Evolutionary conservation across 140 eudicot species (phyloP).

Genomic region (Stevia rebaudiana): DNA sequence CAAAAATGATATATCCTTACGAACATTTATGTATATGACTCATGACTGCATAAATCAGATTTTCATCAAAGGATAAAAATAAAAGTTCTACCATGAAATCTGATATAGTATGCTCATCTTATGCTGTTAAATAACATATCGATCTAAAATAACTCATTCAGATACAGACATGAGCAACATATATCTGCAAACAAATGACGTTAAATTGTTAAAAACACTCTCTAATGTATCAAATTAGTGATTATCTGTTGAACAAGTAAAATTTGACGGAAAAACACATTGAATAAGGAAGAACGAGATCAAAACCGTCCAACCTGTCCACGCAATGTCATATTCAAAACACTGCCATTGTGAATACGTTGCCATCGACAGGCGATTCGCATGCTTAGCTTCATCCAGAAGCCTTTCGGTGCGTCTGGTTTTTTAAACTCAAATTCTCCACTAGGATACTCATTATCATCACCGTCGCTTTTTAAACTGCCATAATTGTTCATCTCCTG

Average conservation of each 20-base stretch:
- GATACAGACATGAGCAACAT: too few species aligned
- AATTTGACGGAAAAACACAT: too few species aligned
- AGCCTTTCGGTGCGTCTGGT: conserved; percentile 48
- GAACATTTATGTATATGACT: too few species aligned
- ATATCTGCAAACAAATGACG: not conserved
- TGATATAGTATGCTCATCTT: not conserved
- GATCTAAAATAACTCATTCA: too few species aligned
- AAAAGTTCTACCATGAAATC: not conserved
- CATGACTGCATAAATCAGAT: not conserved
- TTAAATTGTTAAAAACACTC: not conserved
- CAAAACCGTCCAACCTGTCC: conserved; percentile 53
- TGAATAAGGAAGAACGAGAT: not conserved
- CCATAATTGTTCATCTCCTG: conserved; percentile 35
- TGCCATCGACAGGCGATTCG: conserved; percentile 80
- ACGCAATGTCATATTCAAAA: conserved; percentile 65
- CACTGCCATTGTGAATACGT: conserved; percentile 81
- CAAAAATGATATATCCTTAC: too few species aligned
- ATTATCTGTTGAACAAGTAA: too few species aligned
- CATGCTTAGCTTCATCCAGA: conserved; percentile 66
- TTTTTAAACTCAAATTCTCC: conserved; percentile 63
- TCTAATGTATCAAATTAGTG: too few species aligned
- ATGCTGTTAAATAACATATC: not conserved
- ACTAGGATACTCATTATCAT: conserved; percentile 51
- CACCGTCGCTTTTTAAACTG: conserved; percentile 25
- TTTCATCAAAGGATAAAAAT: not conserved